phyloP scores from a whole-genome alignment of 176 grass and related monocot species.

The Saccharum officinarum region DNA sequence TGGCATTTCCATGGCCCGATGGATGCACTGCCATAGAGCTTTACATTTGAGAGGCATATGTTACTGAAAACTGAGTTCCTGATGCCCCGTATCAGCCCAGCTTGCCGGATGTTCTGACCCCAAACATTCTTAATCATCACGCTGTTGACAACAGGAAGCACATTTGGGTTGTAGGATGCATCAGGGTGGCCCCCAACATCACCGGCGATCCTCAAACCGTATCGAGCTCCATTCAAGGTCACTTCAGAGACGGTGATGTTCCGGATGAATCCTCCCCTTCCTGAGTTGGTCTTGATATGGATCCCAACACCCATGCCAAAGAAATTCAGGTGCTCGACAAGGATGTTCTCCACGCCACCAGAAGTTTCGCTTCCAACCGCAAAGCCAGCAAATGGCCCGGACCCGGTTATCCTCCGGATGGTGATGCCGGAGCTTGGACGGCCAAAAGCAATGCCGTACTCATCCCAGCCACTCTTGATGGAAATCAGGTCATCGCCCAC shows the following conservation, averaged over 20 bases:
- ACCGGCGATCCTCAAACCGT: constrained; percentile 55
- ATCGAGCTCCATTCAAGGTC: constrained; percentile 53
- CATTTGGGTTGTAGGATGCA: constrained; percentile 41
- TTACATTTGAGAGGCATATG: constrained; percentile 72
- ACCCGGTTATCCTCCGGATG: constrained; percentile 58
- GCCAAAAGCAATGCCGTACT: constrained; percentile 71
- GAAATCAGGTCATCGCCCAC: constrained; percentile 72
- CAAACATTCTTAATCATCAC: constrained; percentile 62
- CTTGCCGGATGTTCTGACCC: constrained; percentile 60
- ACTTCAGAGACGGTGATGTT: constrained; percentile 72
- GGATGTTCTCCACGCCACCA: constrained; percentile 61
- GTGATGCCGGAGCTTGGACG: constrained; percentile 69
- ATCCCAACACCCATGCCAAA: constrained; percentile 54
- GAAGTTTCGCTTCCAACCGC: constrained; percentile 76
- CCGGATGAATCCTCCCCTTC: constrained; percentile 67
- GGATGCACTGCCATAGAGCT: constrained; percentile 19
- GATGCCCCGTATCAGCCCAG: constrained; percentile 63
- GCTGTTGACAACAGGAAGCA: constrained; percentile 46
- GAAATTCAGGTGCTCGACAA: constrained; percentile 58
- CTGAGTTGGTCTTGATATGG: constrained; percentile 74
- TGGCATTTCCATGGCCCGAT: constrained; percentile 56
- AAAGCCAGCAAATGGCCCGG: constrained; percentile 59
- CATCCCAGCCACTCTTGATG: constrained; percentile 78
- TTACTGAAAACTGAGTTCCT: constrained; percentile 57
- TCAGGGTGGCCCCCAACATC: constrained; percentile 69